Percentiles rank a stretch among this genome's conserved stretches.
These are phyloP conservation scores for Lenzites betulinus DNA, from an alignment of 768 basidiomycete species.

Conservation along the genomic window DNA sequence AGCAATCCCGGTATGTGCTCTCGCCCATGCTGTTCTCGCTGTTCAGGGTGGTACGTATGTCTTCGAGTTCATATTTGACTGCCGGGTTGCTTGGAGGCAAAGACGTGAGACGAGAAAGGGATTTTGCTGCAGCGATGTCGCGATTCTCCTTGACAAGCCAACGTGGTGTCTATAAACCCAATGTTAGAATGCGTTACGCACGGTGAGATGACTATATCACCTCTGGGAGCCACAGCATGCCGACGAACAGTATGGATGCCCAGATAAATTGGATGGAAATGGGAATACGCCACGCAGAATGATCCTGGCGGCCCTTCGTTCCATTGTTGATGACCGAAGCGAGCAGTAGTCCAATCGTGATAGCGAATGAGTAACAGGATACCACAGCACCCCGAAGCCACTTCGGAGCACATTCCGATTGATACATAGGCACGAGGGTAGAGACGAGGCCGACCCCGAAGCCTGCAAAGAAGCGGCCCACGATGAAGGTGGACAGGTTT, in stretches of 20 bases:
- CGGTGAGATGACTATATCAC: constrained; percentile 1
- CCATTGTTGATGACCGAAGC: constrained; percentile 65
- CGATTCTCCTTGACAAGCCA: constrained; percentile 70
- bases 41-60: constrained; percentile 59
- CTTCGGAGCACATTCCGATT: constrained; percentile 63
- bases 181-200: not conserved
- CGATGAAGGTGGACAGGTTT: constrained; percentile 56
- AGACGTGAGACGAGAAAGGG: constrained; percentile 64
- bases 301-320: constrained; percentile 27
- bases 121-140: constrained; percentile 55
- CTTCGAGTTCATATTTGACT: constrained; percentile 49
- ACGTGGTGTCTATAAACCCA: constrained; percentile 60
- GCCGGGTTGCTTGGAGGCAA: constrained; percentile 49
- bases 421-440: constrained; percentile 59
- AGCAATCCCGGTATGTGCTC: constrained; percentile 65
- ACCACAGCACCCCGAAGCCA: constrained; percentile 43
- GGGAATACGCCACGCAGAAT: constrained; percentile 66
- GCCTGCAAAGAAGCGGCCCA: constrained; percentile 78
- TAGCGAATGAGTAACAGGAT: constrained; percentile 51
- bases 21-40: constrained; percentile 62
- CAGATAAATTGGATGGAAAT: constrained; percentile 78
- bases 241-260: constrained; percentile 66
- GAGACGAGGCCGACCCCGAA: constrained; percentile 81
- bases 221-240: constrained; percentile 74
- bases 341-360: constrained; percentile 73